phyloP scores from a whole-genome alignment of 139 green algal genomes.

The Chlamydomonas sp. region DNA sequence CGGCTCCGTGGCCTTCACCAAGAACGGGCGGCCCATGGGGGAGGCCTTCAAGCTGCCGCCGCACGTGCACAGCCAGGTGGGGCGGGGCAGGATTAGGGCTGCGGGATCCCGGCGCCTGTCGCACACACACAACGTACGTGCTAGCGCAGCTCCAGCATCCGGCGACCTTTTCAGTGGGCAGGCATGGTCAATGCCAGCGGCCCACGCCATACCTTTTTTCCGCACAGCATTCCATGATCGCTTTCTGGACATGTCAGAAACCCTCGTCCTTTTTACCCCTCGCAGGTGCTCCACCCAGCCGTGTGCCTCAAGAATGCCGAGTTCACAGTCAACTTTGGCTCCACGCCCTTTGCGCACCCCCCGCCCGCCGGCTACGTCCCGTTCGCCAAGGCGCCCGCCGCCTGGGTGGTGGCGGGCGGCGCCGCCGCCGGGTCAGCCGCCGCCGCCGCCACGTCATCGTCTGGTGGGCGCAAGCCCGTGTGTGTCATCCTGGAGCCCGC shows the following conservation, averaged over 20 bases:
- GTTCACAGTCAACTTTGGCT: constrained; percentile 74
- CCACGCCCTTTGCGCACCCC: not conserved
- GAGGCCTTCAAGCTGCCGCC: constrained; percentile 69
- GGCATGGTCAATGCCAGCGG: no score
- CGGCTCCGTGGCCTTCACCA: constrained; percentile 63
- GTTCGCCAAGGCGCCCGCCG: constrained; percentile 20
- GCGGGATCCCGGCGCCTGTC: no score
- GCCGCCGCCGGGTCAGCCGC: not conserved
- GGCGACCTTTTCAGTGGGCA: no score
- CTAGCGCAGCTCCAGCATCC: no score
- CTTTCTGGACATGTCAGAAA: not conserved
- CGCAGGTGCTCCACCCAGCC: constrained; percentile 73
- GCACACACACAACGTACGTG: no score
- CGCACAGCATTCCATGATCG: no score
- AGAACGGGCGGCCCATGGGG: constrained; percentile 71
- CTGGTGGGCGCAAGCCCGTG: constrained; percentile 53
- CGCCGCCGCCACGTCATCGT: not conserved
- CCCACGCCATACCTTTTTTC: no score
- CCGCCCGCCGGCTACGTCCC: constrained; percentile 10
- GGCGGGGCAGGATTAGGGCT: not conserved
- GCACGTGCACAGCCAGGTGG: constrained; percentile 50
- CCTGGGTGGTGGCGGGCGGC: constrained; percentile 18
- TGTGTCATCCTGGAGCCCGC: constrained; percentile 84
- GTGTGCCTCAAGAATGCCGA: constrained; percentile 86
- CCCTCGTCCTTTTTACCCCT: not conserved